A percentile compares a stretch with the other conserved stretches of the same genome.
Conservation (phyloP, 139 green algal species). For the Closterium sp. region DNA sequence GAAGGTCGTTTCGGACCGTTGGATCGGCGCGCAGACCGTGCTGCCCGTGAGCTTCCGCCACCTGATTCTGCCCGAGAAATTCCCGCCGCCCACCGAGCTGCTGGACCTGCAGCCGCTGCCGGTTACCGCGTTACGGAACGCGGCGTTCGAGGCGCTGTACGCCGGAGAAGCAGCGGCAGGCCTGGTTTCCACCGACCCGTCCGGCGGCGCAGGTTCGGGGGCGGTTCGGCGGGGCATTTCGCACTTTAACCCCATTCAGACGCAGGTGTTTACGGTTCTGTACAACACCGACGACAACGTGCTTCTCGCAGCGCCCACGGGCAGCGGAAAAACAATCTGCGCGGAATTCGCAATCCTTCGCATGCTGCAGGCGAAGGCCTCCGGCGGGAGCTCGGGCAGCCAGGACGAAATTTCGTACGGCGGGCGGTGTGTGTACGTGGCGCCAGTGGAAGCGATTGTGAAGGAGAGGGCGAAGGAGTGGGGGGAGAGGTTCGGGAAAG, state of each 20-base stretch:
- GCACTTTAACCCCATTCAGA: conserved; percentile 99
- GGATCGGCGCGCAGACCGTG: conserved; percentile 82
- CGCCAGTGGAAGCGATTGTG: conserved; percentile 74
- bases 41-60: conserved; percentile 87
- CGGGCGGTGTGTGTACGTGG: conserved; percentile 83
- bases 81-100: conserved; percentile 91
- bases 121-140: conserved; percentile 77
- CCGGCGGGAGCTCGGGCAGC: conserved; percentile 34
- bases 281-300: conserved; percentile 93
- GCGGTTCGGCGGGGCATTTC: conserved; percentile 53
- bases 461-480: conserved; percentile 74
- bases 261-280: conserved; percentile 88
- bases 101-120: conserved; percentile 97
- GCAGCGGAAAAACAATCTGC: conserved; percentile 83
- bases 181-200: neutral
- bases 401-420: conserved; percentile 22
- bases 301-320: conserved; percentile 86
- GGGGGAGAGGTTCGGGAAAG: conserved; percentile 67
- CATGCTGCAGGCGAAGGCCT: conserved; percentile 62
- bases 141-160: conserved; percentile 85
- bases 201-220: neutral
- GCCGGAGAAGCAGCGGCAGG: neutral
- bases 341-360: conserved; percentile 96
- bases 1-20: conserved; percentile 77
- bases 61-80: conserved; percentile 95